Percentiles rank a stretch among this genome's conserved stretches.
These are phyloP conservation scores for Scleroderma citrinum DNA, from an alignment of 768 basidiomycete genomes.

Conservation along the genomic window DNA sequence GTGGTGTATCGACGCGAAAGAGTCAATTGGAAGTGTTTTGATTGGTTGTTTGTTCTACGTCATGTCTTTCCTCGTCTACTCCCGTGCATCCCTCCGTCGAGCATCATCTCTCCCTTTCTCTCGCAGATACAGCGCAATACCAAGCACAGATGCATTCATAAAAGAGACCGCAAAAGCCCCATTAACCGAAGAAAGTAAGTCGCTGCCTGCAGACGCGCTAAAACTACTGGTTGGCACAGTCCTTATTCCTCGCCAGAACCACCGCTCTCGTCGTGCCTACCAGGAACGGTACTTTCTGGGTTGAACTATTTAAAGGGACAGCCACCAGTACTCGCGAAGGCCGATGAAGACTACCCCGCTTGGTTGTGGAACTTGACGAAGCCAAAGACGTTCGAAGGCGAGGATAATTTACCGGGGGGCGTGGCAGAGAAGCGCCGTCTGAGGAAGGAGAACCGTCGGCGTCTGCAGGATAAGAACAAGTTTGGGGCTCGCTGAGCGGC, in stretches of 20 bases:
- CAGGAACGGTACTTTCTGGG: conserved; percentile 75
- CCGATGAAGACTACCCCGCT: conserved; percentile 81
- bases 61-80: conserved; percentile 15
- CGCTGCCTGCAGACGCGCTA: neutral
- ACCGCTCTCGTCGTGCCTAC: conserved; percentile 56
- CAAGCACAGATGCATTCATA: neutral
- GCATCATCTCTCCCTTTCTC: conserved; percentile 3
- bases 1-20: too few relatives aligned
- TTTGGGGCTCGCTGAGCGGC: conserved; percentile 68
- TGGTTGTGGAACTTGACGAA: conserved; percentile 84
- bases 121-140: conserved; percentile 11
- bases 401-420: conserved; percentile 60
- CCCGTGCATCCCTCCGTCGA: conserved; percentile 11
- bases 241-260: conserved; percentile 12
- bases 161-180: conserved; percentile 2
- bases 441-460: conserved; percentile 56
- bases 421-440: conserved; percentile 51
- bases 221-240: neutral
- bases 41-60: too few relatives aligned
- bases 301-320: conserved; percentile 81
- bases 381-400: conserved; percentile 55
- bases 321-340: conserved; percentile 62
- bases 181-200: conserved; percentile 16
- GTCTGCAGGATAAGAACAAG: conserved; percentile 79
- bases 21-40: too few relatives aligned